Conservation (phyloP, 2,329 filamentous ascomycete genomes). For the Clarireedia monteithiana region DNA sequence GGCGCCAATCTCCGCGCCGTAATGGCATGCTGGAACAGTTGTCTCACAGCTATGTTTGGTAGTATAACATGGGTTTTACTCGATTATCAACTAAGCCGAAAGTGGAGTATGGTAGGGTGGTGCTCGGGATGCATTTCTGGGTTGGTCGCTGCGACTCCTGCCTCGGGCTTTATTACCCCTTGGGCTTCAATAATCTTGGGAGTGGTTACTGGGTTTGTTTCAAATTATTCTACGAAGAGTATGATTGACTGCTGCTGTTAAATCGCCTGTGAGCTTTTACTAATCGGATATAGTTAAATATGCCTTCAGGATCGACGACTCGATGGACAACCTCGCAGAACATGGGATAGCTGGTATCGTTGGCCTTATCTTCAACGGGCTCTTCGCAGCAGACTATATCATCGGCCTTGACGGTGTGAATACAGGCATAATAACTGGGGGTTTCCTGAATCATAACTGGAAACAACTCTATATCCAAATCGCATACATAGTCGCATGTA, state of each 20-base stretch:
- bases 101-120: constrained; percentile 56
- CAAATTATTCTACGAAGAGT: constrained; percentile 59
- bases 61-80: constrained; percentile 91
- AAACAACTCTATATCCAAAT: constrained; percentile 72
- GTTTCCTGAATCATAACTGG: constrained; percentile 70
- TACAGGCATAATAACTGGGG: constrained; percentile 52
- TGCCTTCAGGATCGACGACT: constrained; percentile 59
- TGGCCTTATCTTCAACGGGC: constrained; percentile 63
- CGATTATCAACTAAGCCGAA: constrained; percentile 68
- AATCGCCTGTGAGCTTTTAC: too few species aligned
- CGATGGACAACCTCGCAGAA: constrained; percentile 65
- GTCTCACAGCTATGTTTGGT: constrained; percentile 70
- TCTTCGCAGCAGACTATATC: constrained; percentile 63
- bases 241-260: too few species aligned
- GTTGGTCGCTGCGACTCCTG: constrained; percentile 63
- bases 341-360: constrained; percentile 63
- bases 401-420: constrained; percentile 74
- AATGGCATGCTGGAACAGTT: constrained; percentile 98
- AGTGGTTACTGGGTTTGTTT: constrained; percentile 55
- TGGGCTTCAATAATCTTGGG: constrained; percentile 63
- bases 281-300: constrained; percentile 24
- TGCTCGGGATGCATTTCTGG: constrained; percentile 65
- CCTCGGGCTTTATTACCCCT: constrained; percentile 59
- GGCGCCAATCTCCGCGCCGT: constrained; percentile 88
- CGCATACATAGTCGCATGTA: constrained; percentile 62